These are phyloP conservation scores for Hypoxylon sp. DNA, from an alignment of 2,329 filamentous ascomycete species.

Conservation along the genomic window DNA sequence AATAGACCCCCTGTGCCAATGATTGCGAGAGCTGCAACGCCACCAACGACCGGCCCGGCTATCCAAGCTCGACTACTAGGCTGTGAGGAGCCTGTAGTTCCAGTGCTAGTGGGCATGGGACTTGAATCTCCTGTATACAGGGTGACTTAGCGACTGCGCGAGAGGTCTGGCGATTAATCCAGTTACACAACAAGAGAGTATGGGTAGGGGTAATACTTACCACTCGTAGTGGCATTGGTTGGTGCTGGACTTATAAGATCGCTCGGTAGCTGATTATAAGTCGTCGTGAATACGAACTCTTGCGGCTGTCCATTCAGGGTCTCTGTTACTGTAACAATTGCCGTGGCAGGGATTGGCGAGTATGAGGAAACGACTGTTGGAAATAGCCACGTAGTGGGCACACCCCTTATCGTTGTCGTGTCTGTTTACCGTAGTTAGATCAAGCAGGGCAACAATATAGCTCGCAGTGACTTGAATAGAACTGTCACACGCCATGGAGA, in stretches of 20 bases:
- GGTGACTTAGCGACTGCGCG: neutral
- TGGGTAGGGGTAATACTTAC: neutral
- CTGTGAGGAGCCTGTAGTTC: neutral
- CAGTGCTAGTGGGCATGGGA: neutral
- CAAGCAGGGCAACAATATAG: neutral
- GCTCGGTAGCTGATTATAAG: conserved; percentile 10
- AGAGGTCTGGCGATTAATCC: neutral
- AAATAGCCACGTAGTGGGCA: conserved; percentile 6
- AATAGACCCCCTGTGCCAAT: neutral
- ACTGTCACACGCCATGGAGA: neutral
- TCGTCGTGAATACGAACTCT: conserved; percentile 11
- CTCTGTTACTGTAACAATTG: conserved; percentile 1
- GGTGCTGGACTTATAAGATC: neutral
- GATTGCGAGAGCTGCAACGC: neutral
- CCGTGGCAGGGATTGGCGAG: conserved; percentile 7
- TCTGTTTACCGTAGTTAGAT: neutral
- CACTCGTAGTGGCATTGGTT: neutral
- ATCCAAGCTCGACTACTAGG: conserved; percentile 13
- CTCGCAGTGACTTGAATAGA: too few relatives aligned
- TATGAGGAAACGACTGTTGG: neutral
- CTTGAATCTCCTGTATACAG: neutral
- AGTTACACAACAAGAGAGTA: neutral
- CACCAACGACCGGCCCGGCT: conserved; percentile 19
- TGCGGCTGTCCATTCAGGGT: neutral
- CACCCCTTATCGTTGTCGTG: neutral